phyloP scores from a whole-genome alignment of 78 protist genomes.

The Paratrimastix pyriformis region DNA sequence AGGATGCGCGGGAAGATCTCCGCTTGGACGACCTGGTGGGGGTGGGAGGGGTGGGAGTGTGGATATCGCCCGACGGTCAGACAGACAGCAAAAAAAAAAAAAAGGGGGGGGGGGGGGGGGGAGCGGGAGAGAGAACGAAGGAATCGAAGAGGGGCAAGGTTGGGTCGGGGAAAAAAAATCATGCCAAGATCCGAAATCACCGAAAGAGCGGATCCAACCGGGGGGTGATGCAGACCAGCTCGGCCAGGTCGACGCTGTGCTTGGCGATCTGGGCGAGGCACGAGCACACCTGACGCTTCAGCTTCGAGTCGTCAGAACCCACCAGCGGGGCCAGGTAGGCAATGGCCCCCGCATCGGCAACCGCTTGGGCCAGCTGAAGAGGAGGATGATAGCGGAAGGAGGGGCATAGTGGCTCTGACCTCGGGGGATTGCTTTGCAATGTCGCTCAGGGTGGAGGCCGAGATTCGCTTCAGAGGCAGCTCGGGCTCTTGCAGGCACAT shows the following conservation, averaged over 20 bases:
- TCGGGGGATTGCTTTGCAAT: conserved; percentile 80
- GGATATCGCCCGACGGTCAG: too few relatives aligned
- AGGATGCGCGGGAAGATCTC: conserved; percentile 74
- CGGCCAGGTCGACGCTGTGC: conserved; percentile 79
- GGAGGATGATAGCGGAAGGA: not conserved
- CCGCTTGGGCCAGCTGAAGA: conserved; percentile 48
- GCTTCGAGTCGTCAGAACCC: conserved; percentile 53
- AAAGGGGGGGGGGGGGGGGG: too few relatives aligned
- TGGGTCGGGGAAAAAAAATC: not conserved
- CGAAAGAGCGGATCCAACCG: not conserved
- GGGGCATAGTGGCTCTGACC: conserved; percentile 30
- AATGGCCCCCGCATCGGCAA: conserved; percentile 72
- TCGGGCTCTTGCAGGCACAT: conserved; percentile 86
- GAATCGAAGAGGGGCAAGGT: too few relatives aligned
- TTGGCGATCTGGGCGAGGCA: conserved; percentile 75
- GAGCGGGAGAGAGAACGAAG: too few relatives aligned
- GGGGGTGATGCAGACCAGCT: conserved; percentile 23
- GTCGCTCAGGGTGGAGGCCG: conserved; percentile 69
- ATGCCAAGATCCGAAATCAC: not conserved
- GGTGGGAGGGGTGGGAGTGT: too few relatives aligned
- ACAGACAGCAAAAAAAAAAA: too few relatives aligned
- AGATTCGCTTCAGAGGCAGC: conserved; percentile 66
- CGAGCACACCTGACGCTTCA: conserved; percentile 71
- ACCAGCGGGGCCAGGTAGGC: conserved; percentile 63
- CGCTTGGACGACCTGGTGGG: conserved; percentile 59